Evolutionary conservation across 2,329 filamentous ascomycete genomes (phyloP), one percentile per base, ranked within the genome.

Genomic region (Calonectria pseudoturangicola): DNA sequence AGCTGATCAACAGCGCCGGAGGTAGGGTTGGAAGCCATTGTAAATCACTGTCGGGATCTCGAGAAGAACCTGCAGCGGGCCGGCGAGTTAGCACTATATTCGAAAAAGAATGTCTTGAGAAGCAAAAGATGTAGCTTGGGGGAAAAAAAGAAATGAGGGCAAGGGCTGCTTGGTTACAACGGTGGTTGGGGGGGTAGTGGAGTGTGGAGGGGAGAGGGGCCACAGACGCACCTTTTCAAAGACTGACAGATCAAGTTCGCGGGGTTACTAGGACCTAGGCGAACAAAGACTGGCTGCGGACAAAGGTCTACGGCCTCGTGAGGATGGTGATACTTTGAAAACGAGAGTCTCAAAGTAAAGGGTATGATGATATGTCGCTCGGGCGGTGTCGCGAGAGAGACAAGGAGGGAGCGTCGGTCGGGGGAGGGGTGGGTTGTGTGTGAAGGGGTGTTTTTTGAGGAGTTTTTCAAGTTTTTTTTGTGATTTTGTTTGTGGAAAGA

Each of bases 1-100:
- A 95, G 93, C 93, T 95, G 94, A 81, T 94, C 93, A 89, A 93
- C 91, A 91, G 90, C 90, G 86, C 87, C 86, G 82, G 88, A 83
- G 79, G 88, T 83, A 84, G 88, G 85, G 86, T 89, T 85, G 83
- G 89, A 87, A 86, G 91, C 88, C 91, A 93, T 93, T 86, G 86
- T 89, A 74, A 77, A 39, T 58, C 30, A 58, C 54, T 72, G 73
- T 75, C 71, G 74, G 67, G 51, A 66, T 73, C 62, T 74, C 39
- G 74, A 64, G 62, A 70, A 70, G 30, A 72, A 78, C 74, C 78
- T 80, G 30, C 36, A 68, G 70, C 33, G 54, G 62, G 66, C 27
- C 56, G 27, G 36, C 33, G 41, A 56, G 74, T 81, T 69, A 79
- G 73, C 43, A 69, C 71, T 39, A 48, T 56, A 70, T 50, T 75